phyloP scores from a whole-genome alignment of 2,329 filamentous ascomycete species.

The Xylariaceae sp. region DNA sequence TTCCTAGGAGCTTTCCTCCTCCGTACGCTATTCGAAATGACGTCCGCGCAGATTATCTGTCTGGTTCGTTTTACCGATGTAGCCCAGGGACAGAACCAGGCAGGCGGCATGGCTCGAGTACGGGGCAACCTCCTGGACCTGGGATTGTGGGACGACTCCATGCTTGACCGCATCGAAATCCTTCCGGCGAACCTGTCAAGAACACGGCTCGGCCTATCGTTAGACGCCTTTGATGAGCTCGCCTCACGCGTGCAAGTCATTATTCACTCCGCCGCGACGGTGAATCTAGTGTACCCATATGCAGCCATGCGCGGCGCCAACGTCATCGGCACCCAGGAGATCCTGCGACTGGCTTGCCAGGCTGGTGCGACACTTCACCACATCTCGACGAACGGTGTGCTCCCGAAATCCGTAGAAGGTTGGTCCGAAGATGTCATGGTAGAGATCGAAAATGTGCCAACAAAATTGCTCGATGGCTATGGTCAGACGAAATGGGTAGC shows the following conservation, averaged over 20 bases:
- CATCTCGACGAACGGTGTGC: conserved; percentile 73
- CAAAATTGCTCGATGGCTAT: conserved; percentile 66
- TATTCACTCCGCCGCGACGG: conserved; percentile 70
- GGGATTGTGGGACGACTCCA: conserved; percentile 69
- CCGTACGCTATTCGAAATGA: conserved; percentile 61
- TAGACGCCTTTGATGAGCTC: conserved; percentile 60
- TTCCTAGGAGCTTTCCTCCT: conserved; percentile 73
- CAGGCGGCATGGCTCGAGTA: conserved; percentile 65
- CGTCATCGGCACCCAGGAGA: conserved; percentile 71
- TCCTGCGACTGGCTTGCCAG: conserved; percentile 63
- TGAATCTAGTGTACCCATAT: conserved; percentile 78
- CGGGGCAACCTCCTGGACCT: conserved; percentile 73
- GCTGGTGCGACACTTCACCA: conserved; percentile 70
- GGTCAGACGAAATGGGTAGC: conserved; percentile 80
- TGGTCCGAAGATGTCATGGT: conserved; percentile 68
- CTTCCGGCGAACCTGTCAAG: conserved; percentile 67
- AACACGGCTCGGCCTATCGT: conserved; percentile 61
- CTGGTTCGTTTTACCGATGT: conserved; percentile 69
- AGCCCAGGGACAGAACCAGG: conserved; percentile 51
- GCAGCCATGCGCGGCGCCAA: conserved; percentile 69
- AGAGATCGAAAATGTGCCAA: conserved; percentile 61
- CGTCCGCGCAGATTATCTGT: conserved; percentile 64
- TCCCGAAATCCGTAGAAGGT: conserved; percentile 63
- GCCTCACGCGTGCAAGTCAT: conserved; percentile 64
- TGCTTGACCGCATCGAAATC: conserved; percentile 73